Conservation (phyloP, 495 filamentous ascomycete genomes). For the Xylaria intraflava region DNA sequence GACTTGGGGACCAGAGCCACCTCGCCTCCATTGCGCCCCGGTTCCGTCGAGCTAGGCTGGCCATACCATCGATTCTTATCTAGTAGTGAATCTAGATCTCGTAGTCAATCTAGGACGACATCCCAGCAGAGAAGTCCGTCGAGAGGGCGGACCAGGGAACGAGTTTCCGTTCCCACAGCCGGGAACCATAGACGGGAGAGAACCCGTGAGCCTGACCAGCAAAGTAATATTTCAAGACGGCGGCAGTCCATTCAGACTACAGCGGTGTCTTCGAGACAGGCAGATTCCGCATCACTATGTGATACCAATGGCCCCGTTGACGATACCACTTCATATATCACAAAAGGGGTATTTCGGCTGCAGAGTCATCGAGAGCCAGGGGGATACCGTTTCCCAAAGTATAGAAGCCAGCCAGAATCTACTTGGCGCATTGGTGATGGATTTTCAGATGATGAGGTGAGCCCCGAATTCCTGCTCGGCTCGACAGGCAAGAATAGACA, state of each 20-base stretch:
- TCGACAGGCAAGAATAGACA: slow-evolving; percentile 11
- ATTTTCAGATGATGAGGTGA: slow-evolving; percentile 22
- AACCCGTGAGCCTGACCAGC: not conserved
- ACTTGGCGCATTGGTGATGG: slow-evolving; percentile 20
- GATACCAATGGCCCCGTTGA: not conserved
- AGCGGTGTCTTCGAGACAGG: not conserved
- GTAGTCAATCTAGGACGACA: not conserved
- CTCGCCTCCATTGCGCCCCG: not conserved
- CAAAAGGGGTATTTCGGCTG: slow-evolving; percentile 17
- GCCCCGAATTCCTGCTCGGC: slow-evolving; percentile 5
- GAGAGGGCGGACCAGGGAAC: not conserved
- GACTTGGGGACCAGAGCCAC: not conserved
- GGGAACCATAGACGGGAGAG: not conserved
- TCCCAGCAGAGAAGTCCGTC: not conserved
- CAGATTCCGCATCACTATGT: not conserved
- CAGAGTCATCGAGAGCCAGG: slow-evolving; percentile 2
- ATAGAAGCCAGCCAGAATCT: slow-evolving; percentile 12
- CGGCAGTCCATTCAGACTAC: not conserved
- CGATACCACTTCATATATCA: not conserved
- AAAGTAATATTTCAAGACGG: not conserved
- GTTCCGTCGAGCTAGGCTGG: not conserved
- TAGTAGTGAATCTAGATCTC: not conserved
- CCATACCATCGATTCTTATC: not conserved
- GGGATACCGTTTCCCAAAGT: slow-evolving; percentile 19
- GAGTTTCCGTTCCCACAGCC: not conserved